Percentiles rank a stretch among this genome's conserved stretches.
Conservation (phyloP, 2,329 filamentous ascomycete species). For the Hawksworthiomyces lignivorus region DNA sequence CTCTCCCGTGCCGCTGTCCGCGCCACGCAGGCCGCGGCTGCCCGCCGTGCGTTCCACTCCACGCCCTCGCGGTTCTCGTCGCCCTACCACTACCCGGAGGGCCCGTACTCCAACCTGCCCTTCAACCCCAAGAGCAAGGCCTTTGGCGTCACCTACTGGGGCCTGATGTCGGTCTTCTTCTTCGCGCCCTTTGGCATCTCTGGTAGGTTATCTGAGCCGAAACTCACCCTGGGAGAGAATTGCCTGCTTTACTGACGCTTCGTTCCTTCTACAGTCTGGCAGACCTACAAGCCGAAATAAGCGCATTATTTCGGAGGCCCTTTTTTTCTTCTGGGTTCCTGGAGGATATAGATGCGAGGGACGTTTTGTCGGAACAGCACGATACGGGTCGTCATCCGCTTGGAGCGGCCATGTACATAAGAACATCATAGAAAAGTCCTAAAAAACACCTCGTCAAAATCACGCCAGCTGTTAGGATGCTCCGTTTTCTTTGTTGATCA, state of each 20-base stretch:
- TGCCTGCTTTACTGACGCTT: too few species aligned
- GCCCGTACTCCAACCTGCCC: conserved; percentile 86
- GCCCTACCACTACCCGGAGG: conserved; percentile 98
- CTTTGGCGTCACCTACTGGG: conserved; percentile 80
- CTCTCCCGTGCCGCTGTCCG: conserved; percentile 58
- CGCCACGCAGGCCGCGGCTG: conserved; percentile 45
- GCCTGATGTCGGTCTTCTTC: conserved; percentile 54
- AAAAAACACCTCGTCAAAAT: too few species aligned
- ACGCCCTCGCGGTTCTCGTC: conserved; percentile 77
- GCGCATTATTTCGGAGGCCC: conserved; percentile 8
- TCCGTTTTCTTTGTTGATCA: too few species aligned
- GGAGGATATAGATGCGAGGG: too few species aligned
- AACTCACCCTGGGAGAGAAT: too few species aligned
- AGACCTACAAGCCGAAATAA: conserved; percentile 41
- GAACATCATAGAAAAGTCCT: conserved; percentile 27
- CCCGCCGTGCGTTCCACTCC: conserved; percentile 90
- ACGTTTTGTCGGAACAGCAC: too few species aligned
- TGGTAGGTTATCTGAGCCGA: conserved; percentile 38
- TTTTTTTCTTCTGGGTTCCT: too few species aligned
- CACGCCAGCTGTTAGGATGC: too few species aligned
- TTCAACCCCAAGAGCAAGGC: conserved; percentile 91
- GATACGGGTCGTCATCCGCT: too few species aligned
- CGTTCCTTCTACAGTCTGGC: conserved; percentile 35
- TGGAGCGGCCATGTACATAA: conserved; percentile 10
- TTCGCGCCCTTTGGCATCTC: conserved; percentile 56